phyloP scores from a whole-genome alignment of 2,329 filamentous ascomycete genomes.

The Diaporthe sp. region DNA sequence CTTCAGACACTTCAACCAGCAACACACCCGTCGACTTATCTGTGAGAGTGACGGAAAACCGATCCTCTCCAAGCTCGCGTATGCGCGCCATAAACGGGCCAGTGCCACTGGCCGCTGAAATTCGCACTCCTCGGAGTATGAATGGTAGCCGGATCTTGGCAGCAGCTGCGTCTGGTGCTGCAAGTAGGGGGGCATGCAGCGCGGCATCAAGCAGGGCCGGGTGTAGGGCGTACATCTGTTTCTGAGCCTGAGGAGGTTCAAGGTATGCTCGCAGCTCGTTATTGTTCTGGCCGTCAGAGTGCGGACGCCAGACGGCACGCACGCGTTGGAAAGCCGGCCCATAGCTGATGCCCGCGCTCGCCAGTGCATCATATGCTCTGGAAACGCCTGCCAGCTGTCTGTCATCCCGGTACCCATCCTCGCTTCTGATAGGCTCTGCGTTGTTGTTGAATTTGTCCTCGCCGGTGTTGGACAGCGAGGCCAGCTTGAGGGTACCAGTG shows the following conservation, averaged over 20 bases:
- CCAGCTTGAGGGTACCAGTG: neutral
- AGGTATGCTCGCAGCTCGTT: slow-evolving; percentile 1
- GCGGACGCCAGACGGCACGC: neutral
- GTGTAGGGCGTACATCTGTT: neutral
- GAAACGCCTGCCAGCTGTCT: neutral
- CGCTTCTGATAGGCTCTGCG: fast-evolving
- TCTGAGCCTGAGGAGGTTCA: neutral
- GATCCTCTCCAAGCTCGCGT: neutral
- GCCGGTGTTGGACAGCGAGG: neutral
- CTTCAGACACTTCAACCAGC: neutral
- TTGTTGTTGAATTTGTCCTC: too few relatives aligned
- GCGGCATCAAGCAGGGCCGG: slow-evolving; percentile 20
- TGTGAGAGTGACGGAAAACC: neutral
- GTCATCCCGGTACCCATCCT: fast-evolving
- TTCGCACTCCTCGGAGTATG: neutral
- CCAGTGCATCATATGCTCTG: neutral
- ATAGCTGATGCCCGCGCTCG: neutral
- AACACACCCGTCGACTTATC: neutral
- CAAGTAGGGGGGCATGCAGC: neutral
- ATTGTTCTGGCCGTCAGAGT: neutral
- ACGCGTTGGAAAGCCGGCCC: slow-evolving; percentile 14
- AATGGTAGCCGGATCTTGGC: neutral
- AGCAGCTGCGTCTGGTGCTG: neutral
- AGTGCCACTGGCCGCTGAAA: neutral
- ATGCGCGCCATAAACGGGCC: neutral